These are phyloP conservation scores for Epichloe typhina DNA, from an alignment of 2,329 filamentous ascomycete species.

Conservation along the genomic window DNA sequence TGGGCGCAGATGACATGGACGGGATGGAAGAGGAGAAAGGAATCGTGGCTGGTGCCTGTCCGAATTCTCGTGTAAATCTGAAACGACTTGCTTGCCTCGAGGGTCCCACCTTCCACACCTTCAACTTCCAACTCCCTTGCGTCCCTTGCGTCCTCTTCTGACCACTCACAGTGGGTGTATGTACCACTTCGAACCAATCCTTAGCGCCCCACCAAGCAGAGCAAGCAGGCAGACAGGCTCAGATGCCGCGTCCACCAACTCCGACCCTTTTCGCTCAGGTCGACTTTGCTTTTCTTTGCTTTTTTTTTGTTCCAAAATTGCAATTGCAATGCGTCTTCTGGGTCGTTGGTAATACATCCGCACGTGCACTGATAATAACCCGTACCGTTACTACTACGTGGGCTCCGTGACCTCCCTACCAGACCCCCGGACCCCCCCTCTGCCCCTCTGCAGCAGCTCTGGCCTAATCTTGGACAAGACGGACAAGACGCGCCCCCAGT, in stretches of 20 bases:
- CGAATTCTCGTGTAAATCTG: background rate
- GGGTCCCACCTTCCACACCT: background rate
- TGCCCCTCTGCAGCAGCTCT: background rate
- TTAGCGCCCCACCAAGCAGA: background rate
- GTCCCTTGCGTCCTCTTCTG: background rate
- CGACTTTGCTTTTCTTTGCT: background rate
- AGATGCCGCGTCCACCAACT: slow-evolving; percentile 1
- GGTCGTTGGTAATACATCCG: too few species aligned
- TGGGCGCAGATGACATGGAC: background rate
- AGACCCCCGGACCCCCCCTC: background rate
- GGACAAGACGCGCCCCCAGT: background rate
- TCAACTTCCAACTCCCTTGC: background rate
- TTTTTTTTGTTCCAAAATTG: background rate
- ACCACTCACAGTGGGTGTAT: too few species aligned
- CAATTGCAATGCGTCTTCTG: background rate
- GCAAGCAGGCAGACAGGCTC: background rate
- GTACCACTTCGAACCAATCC: too few species aligned
- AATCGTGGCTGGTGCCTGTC: background rate
- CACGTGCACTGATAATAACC: too few species aligned
- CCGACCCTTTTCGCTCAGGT: background rate
- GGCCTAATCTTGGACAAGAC: background rate
- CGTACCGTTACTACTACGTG: background rate
- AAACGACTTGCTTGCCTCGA: background rate
- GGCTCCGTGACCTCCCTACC: background rate
- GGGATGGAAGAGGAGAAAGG: background rate